Conservation (phyloP, 2,329 filamentous ascomycete species). For the Paracorniculantispora psalliotae region DNA sequence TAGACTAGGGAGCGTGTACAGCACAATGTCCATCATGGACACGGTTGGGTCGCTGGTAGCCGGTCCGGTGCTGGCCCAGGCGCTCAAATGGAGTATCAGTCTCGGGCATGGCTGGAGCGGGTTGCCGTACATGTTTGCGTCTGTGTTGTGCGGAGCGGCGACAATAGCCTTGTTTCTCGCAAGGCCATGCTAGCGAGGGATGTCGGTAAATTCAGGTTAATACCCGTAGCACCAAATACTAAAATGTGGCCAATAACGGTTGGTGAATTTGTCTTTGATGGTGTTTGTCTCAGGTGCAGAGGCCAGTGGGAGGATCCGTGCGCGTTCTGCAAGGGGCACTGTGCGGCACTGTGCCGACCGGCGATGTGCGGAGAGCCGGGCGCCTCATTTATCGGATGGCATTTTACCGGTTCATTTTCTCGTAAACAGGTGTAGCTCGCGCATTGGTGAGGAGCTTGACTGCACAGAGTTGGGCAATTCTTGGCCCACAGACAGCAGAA, state of each 20-base stretch:
- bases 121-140: background rate
- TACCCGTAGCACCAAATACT: too few relatives aligned
- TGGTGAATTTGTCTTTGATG: background rate
- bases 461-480: background rate
- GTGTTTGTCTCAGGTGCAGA: background rate
- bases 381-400: too few relatives aligned
- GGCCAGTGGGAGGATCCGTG: background rate
- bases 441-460: background rate
- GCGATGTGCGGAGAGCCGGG: too few relatives aligned
- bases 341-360: background rate
- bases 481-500: background rate
- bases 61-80: background rate
- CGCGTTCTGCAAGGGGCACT: background rate
- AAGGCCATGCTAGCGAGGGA: background rate
- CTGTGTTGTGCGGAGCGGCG: background rate
- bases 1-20: background rate
- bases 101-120: constrained; percentile 2
- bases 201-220: too few relatives aligned
- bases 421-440: too few relatives aligned
- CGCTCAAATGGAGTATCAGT: background rate
- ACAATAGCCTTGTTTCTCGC: background rate
- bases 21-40: constrained; percentile 1
- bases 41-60: background rate
- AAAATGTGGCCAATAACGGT: background rate
- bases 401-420: too few relatives aligned